These are phyloP conservation scores for Quercus glauca DNA, from an alignment of 306 rosid genomes.

Conservation along the genomic window DNA sequence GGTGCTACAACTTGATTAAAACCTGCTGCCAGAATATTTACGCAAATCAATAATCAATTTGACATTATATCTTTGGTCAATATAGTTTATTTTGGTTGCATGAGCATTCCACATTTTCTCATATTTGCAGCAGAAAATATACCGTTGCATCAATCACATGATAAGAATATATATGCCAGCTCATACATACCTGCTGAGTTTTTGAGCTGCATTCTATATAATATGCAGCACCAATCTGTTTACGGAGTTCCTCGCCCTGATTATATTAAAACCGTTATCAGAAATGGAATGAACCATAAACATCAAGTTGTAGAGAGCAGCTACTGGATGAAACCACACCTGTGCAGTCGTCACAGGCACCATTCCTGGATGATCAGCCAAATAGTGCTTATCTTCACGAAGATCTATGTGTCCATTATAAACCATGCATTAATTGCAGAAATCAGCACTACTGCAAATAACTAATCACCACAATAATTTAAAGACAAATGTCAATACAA, in stretches of 20 bases:
- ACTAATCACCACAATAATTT: constrained; percentile 4
- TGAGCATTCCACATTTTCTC: not conserved
- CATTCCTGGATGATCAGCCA: constrained; percentile 87
- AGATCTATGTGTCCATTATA: constrained; percentile 55
- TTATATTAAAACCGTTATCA: constrained; percentile 19
- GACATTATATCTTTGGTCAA: not conserved
- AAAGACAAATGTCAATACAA: constrained; percentile 4
- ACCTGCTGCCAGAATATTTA: not conserved
- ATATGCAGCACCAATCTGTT: constrained; percentile 73
- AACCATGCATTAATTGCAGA: constrained; percentile 23
- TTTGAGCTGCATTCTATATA: constrained; percentile 95
- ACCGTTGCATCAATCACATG: not conserved
- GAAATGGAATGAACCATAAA: constrained; percentile 1
- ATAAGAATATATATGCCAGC: constrained; percentile 13
- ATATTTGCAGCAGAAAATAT: not conserved
- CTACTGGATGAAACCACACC: constrained; percentile 39
- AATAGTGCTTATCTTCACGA: constrained; percentile 81
- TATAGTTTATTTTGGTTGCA: not conserved
- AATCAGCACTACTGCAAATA: constrained; percentile 5
- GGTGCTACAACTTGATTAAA: not conserved
- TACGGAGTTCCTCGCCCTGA: constrained; percentile 94
- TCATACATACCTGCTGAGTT: constrained; percentile 77
- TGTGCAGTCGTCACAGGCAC: constrained; percentile 81
- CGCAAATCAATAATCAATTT: not conserved
- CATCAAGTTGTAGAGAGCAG: constrained; percentile 12